Conservation (phyloP, 108 stramenopile genomes). For the Discostella pseudostelligera region DNA sequence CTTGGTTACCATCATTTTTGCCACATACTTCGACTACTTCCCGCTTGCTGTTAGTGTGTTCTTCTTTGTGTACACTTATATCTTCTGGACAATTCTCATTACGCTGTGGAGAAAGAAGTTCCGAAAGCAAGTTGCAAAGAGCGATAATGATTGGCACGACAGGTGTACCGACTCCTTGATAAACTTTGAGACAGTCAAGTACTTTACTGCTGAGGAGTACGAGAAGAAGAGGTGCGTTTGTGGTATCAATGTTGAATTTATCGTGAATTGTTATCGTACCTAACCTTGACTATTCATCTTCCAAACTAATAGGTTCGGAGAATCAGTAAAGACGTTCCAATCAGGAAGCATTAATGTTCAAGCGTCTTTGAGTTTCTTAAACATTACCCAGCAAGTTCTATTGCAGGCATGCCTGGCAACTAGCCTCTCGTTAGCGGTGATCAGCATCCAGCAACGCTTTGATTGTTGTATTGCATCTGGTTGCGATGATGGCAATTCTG, state of each 20-base stretch:
- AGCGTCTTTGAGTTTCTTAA: slow-evolving; percentile 84
- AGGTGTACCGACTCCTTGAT: slow-evolving; percentile 86
- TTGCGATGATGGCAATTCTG: slow-evolving; percentile 55
- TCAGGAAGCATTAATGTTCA: slow-evolving; percentile 74
- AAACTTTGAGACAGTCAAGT: slow-evolving; percentile 98
- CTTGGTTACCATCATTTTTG: slow-evolving; percentile 89
- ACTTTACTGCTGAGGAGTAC: slow-evolving; percentile 92
- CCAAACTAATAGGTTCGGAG: slow-evolving; percentile 51
- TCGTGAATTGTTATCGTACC: no score
- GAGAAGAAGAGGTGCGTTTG: slow-evolving; percentile 59
- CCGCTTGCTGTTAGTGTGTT: slow-evolving; percentile 84
- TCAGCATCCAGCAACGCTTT: slow-evolving; percentile 52
- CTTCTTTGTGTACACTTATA: slow-evolving; percentile 87
- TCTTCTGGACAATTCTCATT: slow-evolving; percentile 85
- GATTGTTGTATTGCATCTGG: slow-evolving; percentile 68
- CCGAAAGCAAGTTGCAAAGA: slow-evolving; percentile 86
- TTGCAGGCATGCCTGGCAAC: slow-evolving; percentile 80
- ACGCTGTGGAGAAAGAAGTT: slow-evolving; percentile 97
- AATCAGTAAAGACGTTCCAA: slow-evolving; percentile 80
- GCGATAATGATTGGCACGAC: slow-evolving; percentile 95
- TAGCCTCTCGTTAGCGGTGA: slow-evolving; percentile 68
- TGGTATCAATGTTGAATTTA: no score
- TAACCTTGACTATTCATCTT: no score
- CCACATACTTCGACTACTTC: slow-evolving; percentile 83
- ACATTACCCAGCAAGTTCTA: slow-evolving; percentile 88